Evolutionary conservation across 768 basidiomycete genomes (phyloP).

Genomic region (Boletus sp.): DNA sequence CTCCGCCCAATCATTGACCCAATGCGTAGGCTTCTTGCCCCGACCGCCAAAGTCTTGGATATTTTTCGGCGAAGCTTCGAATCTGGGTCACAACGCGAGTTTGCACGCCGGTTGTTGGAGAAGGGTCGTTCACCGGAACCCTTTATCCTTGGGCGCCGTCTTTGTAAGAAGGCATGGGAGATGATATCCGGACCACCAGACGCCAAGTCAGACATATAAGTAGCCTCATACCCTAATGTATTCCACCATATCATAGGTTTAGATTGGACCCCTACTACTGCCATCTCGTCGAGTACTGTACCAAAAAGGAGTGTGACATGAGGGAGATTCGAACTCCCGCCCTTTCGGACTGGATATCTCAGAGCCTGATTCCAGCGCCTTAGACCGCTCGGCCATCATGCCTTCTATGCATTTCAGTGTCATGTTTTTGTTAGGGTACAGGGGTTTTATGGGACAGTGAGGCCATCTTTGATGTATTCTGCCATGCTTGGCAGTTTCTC

Average conservation of each 20-base stretch:
- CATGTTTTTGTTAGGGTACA: background rate
- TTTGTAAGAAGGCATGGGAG: constrained; percentile 39
- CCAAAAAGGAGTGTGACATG: constrained; percentile 21
- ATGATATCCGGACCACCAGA: constrained; percentile 32
- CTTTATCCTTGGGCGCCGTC: constrained; percentile 39
- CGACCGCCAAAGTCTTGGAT: constrained; percentile 48
- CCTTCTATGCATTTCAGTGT: background rate
- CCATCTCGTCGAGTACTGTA: background rate
- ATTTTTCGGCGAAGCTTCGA: constrained; percentile 52
- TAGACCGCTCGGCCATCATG: constrained; percentile 58
- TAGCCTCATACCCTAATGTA: constrained; percentile 23
- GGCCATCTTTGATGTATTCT: background rate
- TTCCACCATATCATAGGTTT: constrained; percentile 2
- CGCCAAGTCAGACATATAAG: constrained; percentile 24
- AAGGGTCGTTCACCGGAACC: constrained; percentile 65
- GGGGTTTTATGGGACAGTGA: no score
- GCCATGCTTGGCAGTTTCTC: background rate
- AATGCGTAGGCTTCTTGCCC: constrained; percentile 53
- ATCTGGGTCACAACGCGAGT: constrained; percentile 56
- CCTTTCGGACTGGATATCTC: constrained; percentile 32
- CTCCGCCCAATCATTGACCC: constrained; percentile 50
- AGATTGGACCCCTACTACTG: background rate
- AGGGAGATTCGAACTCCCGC: constrained; percentile 35
- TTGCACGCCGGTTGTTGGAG: constrained; percentile 58
- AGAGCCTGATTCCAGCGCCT: constrained; percentile 52